phyloP scores from a whole-genome alignment of 805 yeast species.

The Kuraishia molischiana region DNA sequence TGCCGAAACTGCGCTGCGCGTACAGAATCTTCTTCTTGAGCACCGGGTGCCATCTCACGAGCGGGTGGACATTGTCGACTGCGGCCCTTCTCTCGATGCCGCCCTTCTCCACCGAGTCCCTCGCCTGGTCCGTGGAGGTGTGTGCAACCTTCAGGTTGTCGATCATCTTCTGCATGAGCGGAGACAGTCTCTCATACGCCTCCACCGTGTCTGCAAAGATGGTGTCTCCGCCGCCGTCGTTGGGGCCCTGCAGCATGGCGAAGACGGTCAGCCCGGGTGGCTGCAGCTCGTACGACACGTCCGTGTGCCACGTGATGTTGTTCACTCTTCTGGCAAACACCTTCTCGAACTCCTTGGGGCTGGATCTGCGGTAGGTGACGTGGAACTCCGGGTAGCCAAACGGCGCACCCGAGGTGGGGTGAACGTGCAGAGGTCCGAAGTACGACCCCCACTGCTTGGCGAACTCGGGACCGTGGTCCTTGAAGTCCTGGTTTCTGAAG shows the following conservation, averaged over 20 bases:
- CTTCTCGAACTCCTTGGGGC: constrained; percentile 12
- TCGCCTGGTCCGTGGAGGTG: constrained; percentile 64
- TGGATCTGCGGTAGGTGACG: constrained; percentile 28
- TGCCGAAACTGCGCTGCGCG: constrained; percentile 52
- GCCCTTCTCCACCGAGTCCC: constrained; percentile 41
- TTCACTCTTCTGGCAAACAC: constrained; percentile 19
- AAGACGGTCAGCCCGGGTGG: constrained; percentile 49
- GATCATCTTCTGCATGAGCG: constrained; percentile 47
- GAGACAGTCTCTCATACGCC: constrained; percentile 65
- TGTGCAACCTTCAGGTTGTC: constrained; percentile 59
- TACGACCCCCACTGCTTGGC: constrained; percentile 31
- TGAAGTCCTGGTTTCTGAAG: constrained; percentile 36
- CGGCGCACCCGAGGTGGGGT: constrained; percentile 43
- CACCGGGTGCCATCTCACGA: constrained; percentile 67
- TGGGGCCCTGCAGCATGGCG: constrained; percentile 32
- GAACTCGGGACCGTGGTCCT: constrained; percentile 26
- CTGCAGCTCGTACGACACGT: constrained; percentile 56
- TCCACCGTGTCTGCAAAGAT: constrained; percentile 62
- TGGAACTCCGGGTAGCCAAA: constrained; percentile 29
- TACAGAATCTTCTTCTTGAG: constrained; percentile 50
- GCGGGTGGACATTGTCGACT: constrained; percentile 57
- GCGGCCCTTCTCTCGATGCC: constrained; percentile 59
- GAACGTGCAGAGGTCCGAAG: constrained; percentile 36
- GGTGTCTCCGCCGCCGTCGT: constrained; percentile 48
- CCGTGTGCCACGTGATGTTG: constrained; percentile 35